Evolutionary conservation across 768 basidiomycete genomes (phyloP).

Genomic region (Mycena vulgaris): DNA sequence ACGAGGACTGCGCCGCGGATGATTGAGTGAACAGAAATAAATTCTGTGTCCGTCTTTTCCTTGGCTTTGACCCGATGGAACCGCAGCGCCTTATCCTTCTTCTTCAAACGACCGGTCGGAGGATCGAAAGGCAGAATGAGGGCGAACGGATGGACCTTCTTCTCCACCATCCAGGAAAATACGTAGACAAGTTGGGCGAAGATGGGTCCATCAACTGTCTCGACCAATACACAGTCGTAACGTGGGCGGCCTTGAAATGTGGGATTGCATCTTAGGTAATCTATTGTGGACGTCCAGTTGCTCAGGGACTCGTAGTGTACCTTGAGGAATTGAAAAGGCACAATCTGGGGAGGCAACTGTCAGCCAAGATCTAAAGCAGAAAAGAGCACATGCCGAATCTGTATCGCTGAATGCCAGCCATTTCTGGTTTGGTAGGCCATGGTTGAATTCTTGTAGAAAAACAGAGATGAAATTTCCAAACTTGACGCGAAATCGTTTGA

Average conservation of each 20-base stretch:
- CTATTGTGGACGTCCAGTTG: too few species aligned
- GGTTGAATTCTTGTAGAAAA: neutral
- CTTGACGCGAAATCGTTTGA: conserved; percentile 9
- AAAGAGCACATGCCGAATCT: neutral
- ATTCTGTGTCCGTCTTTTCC: neutral
- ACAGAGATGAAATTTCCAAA: neutral
- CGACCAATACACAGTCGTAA: conserved; percentile 23
- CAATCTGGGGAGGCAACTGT: neutral
- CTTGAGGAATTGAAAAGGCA: neutral
- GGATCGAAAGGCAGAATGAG: neutral
- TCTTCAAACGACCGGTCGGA: neutral
- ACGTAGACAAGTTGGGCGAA: neutral
- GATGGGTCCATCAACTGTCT: neutral
- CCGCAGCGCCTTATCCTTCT: neutral
- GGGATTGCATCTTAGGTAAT: too few species aligned
- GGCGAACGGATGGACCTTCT: neutral
- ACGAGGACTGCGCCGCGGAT: neutral
- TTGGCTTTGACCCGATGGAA: neutral
- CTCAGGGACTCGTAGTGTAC: too few species aligned
- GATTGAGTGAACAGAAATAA: neutral
- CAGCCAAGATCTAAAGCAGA: neutral
- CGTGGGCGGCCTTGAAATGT: conserved; percentile 45
- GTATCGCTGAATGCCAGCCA: neutral
- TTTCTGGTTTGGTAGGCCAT: neutral
- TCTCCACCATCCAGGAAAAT: neutral